Conservation (phyloP, 352 stramenopile species). For the Phytopythium helicoides region DNA sequence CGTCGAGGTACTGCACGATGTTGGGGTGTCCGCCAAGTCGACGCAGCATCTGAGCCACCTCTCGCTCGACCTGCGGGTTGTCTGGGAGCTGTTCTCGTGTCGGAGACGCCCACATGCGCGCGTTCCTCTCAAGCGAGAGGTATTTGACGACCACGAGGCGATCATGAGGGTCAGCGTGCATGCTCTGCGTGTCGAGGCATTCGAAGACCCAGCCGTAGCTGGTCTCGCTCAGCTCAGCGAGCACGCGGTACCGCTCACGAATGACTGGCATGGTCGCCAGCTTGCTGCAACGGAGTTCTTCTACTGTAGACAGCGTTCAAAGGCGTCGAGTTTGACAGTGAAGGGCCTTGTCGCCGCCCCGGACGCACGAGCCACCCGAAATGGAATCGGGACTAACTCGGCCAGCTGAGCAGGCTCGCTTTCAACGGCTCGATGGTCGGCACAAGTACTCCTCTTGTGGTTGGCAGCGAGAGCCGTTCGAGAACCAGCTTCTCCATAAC, state of each 20-base stretch:
- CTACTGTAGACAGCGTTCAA: too few relatives aligned
- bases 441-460: too few relatives aligned
- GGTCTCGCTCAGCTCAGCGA: slow-evolving; percentile 33
- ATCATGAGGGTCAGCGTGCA: neutral
- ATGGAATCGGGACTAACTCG: too few relatives aligned
- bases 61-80: slow-evolving; percentile 41
- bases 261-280: slow-evolving; percentile 22
- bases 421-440: too few relatives aligned
- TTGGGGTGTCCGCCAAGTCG: slow-evolving; percentile 36
- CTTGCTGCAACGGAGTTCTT: too few relatives aligned
- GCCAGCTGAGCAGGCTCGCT: too few relatives aligned
- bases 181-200: slow-evolving; percentile 36
- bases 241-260: slow-evolving; percentile 25
- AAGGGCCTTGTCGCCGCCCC: too few relatives aligned
- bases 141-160: slow-evolving; percentile 39
- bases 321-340: too few relatives aligned
- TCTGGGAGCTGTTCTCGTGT: slow-evolving; percentile 22
- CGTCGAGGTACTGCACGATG: slow-evolving; percentile 38
- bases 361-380: too few relatives aligned
- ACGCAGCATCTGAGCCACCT: slow-evolving; percentile 28
- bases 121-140: slow-evolving; percentile 30
- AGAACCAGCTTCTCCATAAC: too few relatives aligned
- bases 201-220: slow-evolving; percentile 46
- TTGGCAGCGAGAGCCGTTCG: too few relatives aligned
- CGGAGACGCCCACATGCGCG: slow-evolving; percentile 6